Evolutionary conservation across 306 rosid genomes (phyloP).

Genomic region (Quercus rubra): DNA sequence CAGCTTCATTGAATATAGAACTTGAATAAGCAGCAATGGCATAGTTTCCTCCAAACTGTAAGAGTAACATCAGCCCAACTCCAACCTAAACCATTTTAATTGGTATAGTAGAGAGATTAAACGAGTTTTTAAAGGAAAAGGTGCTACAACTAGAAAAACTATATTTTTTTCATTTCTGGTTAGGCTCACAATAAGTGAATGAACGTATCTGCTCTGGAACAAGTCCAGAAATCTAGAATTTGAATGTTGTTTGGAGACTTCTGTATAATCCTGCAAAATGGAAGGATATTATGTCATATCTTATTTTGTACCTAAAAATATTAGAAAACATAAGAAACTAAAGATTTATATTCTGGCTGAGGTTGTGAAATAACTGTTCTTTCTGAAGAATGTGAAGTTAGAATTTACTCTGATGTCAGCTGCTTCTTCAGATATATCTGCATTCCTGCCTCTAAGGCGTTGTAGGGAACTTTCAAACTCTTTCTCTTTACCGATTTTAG

Average conservation of each 20-base stretch:
- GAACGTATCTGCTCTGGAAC: slow-evolving; percentile 28
- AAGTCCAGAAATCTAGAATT: slow-evolving; percentile 21
- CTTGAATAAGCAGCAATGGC: slow-evolving; percentile 68
- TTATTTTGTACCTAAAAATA: neutral
- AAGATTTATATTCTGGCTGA: neutral
- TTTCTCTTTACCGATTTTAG: slow-evolving; percentile 45
- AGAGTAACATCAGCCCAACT: slow-evolving; percentile 77
- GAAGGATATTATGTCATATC: neutral
- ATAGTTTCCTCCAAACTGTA: slow-evolving; percentile 82
- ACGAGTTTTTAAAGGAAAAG: neutral
- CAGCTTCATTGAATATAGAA: slow-evolving; percentile 71
- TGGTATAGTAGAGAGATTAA: neutral
- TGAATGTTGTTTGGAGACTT: slow-evolving; percentile 12
- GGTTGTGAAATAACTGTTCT: neutral
- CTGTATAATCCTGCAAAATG: slow-evolving; percentile 24
- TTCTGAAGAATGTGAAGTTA: neutral
- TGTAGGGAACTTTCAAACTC: slow-evolving; percentile 64
- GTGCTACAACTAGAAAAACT: neutral
- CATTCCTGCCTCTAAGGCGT: slow-evolving; percentile 56
- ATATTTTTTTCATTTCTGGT: neutral
- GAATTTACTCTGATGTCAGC: slow-evolving; percentile 61
- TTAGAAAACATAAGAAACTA: neutral
- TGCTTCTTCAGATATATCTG: slow-evolving; percentile 62
- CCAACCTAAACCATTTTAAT: slow-evolving; percentile 54
- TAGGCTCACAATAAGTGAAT: slow-evolving; percentile 24